Percentiles rank a stretch among this genome's conserved stretches.
Conservation (phyloP, 371 early-diverging fungal species). For the Basidiobolus meristosporus region DNA sequence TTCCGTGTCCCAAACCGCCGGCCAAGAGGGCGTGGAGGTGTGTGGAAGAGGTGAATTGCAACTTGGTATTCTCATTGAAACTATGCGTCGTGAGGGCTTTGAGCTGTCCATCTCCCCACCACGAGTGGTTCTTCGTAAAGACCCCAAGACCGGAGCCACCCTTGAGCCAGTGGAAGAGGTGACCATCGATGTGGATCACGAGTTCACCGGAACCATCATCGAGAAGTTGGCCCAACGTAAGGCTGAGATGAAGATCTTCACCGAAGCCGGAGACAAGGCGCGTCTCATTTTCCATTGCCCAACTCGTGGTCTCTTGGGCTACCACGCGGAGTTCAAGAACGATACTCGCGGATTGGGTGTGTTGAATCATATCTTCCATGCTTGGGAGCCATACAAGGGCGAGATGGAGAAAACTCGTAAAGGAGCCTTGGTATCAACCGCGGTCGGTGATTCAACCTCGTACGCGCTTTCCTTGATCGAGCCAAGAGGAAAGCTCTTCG, state of each 20-base stretch:
- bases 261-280: constrained; percentile 43
- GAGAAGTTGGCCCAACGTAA: constrained; percentile 59
- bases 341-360: constrained; percentile 42
- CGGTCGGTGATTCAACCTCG: constrained; percentile 36
- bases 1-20: constrained; percentile 24
- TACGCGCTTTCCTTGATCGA: constrained; percentile 51
- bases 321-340: constrained; percentile 62
- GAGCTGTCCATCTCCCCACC: constrained; percentile 63
- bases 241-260: constrained; percentile 46
- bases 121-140: constrained; percentile 40
- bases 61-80: constrained; percentile 63
- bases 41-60: constrained; percentile 69
- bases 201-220: constrained; percentile 43
- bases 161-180: constrained; percentile 66
- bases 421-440: constrained; percentile 43
- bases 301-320: constrained; percentile 56
- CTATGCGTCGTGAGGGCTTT: constrained; percentile 71
- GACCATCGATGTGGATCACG: constrained; percentile 46
- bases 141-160: constrained; percentile 15
- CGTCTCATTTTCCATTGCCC: constrained; percentile 50
- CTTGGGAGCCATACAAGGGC: constrained; percentile 44
- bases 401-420: constrained; percentile 42
- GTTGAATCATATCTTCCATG: constrained; percentile 46
- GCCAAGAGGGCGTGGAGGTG: constrained; percentile 51
- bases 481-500: constrained; percentile 54